Evolutionary conservation across 2,329 filamentous ascomycete genomes (phyloP).

Genomic region (Ceratocystis colombiana): DNA sequence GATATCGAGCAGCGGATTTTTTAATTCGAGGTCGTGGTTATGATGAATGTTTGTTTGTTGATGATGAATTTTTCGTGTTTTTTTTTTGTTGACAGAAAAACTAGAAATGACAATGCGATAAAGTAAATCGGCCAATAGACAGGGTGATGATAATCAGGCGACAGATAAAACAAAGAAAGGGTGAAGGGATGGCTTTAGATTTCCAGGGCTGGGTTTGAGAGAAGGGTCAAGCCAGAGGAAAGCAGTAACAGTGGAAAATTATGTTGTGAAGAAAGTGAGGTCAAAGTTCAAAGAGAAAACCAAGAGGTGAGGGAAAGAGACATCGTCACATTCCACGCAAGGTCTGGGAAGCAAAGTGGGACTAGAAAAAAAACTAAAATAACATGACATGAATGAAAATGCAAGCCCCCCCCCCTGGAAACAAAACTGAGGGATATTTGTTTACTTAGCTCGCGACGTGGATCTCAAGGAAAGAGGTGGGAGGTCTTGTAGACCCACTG

Average conservation of each 20-base stretch:
- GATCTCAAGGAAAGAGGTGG: not conserved
- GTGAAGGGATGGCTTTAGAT: not conserved
- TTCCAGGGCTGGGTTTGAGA: not conserved
- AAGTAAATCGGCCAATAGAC: not conserved
- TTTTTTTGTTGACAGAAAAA: not conserved
- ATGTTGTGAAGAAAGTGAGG: not conserved
- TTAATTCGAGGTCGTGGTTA: not conserved
- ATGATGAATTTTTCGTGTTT: not conserved
- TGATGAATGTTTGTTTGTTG: not conserved
- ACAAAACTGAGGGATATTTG: slow-evolving; percentile 12
- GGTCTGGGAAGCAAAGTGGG: slow-evolving; percentile 3
- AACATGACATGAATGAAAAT: not conserved
- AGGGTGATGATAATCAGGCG: slow-evolving; percentile 6
- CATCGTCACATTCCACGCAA: slow-evolving; percentile 14
- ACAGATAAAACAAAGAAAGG: not conserved
- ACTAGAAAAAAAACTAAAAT: not conserved
- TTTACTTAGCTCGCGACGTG: slow-evolving; percentile 17
- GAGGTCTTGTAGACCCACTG: not conserved
- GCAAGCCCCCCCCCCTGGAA: too few species aligned
- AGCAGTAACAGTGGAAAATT: not conserved
- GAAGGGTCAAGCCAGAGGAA: not conserved
- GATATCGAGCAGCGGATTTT: not conserved
- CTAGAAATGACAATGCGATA: not conserved
- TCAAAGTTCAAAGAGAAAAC: not conserved
- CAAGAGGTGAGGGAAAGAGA: slow-evolving; percentile 6